Percentiles rank a stretch among this genome's conserved stretches.
These are phyloP conservation scores for Pseudohyphozyma bogoriensis DNA, from an alignment of 768 basidiomycete species.

Conservation along the genomic window DNA sequence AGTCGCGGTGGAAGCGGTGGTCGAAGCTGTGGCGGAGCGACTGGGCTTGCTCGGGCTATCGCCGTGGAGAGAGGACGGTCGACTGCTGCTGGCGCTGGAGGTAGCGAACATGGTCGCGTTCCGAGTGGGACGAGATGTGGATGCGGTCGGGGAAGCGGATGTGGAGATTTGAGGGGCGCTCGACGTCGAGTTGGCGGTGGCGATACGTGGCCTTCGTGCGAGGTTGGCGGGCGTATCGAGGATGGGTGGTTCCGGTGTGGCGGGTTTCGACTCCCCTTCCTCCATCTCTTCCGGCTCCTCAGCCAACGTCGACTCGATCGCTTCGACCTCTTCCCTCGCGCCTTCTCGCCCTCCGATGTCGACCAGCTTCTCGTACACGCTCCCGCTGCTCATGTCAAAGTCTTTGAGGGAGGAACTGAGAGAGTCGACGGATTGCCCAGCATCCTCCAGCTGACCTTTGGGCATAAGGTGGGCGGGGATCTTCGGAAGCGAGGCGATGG, in stretches of 20 bases:
- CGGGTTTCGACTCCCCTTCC: not conserved
- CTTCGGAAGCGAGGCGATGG: slow-evolving; percentile 26
- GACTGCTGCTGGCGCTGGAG: too few relatives aligned
- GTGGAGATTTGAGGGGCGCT: not conserved
- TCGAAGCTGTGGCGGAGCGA: not conserved
- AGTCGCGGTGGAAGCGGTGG: not conserved
- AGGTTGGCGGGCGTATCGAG: not conserved
- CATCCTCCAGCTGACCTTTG: not conserved
- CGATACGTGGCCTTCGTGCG: not conserved
- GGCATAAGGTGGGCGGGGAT: slow-evolving; percentile 6
- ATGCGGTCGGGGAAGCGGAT: not conserved
- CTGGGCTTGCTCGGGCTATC: too few relatives aligned
- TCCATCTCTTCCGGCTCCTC: slow-evolving; percentile 21
- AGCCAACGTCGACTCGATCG: slow-evolving; percentile 9
- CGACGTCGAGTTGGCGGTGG: not conserved
- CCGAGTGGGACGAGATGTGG: not conserved
- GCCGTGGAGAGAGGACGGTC: too few relatives aligned
- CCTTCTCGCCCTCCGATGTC: slow-evolving; percentile 18
- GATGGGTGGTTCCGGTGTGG: not conserved
- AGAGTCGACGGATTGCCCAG: not conserved
- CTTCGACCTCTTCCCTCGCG: not conserved
- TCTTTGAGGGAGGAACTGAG: not conserved
- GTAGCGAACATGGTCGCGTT: too few relatives aligned
- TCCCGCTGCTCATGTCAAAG: not conserved
- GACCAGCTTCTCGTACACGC: slow-evolving; percentile 13